Evolutionary conservation across 192 early-diverging fungal species (phyloP), one percentile per base, ranked within the genome.

Genomic region (Powellomyces hirtus): DNA sequence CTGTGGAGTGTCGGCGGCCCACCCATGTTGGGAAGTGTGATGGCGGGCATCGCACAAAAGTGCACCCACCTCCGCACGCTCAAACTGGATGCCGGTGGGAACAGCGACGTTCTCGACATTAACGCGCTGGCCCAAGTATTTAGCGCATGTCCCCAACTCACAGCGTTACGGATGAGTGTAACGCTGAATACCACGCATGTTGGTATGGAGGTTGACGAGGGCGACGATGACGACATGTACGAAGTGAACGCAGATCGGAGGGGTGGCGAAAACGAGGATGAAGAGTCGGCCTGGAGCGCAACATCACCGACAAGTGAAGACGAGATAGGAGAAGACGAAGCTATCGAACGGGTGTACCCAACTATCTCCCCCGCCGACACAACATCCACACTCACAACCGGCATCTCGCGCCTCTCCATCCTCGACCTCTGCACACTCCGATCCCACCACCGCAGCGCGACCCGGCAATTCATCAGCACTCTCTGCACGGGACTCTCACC

Each of bases 1-100:
- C 18, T 20, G 20, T 60, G 59, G 59, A 60, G 36, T 20, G 29
- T 60, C 18, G 59, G 59, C 34, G 59, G 59, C 34, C 36, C 59
- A n/a, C 59, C 31, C 20, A 14, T 60, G 33, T 16, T 36, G 18
- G 2, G 4, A 14, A 38, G 20, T 13, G n/a, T 60, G 2, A 20
- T 60, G 11, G 20, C 29, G 31, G 59, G 38, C 29, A 36, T 60
- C 29, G 38, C 59, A 13, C 36, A 16, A 3, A n/a, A 2, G 30
- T 60, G 59, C 38, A 37, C 36, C 11, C 16, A 27, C 38, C 37
- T 60, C 1, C 59, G 59, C 34, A 60, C 59, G 30, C 38, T 60
- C n/a, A 60, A 60, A 29, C 8, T 60, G 36, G 59, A 60, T 20
- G 20, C 4, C 1, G 29, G 4, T 5, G 53, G 53, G 1, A 42